These are phyloP conservation scores for Chaetomidium leptoderma DNA, from an alignment of 495 filamentous ascomycete species.

Conservation along the genomic window DNA sequence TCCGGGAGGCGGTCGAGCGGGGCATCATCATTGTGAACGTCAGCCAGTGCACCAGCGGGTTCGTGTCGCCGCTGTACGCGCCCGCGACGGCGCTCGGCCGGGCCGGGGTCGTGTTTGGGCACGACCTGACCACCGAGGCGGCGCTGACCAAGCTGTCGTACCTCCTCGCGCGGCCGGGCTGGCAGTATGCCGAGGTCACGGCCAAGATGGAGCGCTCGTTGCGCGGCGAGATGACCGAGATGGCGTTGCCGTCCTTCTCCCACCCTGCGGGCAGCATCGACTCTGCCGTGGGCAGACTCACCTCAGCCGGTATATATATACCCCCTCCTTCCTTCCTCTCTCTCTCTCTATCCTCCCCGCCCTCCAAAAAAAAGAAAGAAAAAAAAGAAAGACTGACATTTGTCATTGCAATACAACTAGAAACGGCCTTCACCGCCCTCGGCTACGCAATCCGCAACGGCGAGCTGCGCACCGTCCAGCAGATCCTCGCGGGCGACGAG, in stretches of 20 bases:
- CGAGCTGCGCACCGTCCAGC: conserved; percentile 57
- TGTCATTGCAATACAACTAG: too few relatives aligned
- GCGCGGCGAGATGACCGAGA: conserved; percentile 84
- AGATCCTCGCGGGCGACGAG: conserved; percentile 61
- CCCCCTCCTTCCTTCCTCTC: background rate
- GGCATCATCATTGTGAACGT: conserved; percentile 91
- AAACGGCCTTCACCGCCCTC: conserved; percentile 63
- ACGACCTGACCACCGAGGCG: conserved; percentile 91
- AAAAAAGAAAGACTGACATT: too few relatives aligned
- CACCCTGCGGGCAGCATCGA: conserved; percentile 58
- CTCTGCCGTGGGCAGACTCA: conserved; percentile 30
- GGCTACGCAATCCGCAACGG: conserved; percentile 78
- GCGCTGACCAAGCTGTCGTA: conserved; percentile 92
- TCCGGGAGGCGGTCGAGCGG: conserved; percentile 68
- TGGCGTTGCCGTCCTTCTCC: conserved; percentile 56
- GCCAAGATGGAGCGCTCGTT: conserved; percentile 69
- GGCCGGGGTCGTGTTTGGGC: conserved; percentile 86
- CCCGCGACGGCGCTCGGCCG: conserved; percentile 82
- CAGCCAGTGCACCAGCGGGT: conserved; percentile 85
- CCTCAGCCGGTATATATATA: conserved; percentile 33
- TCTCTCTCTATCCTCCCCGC: conserved; percentile 29
- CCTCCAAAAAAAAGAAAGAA: background rate
- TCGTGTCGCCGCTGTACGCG: conserved; percentile 86
- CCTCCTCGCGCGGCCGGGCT: conserved; percentile 64
- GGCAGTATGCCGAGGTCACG: conserved; percentile 59